A percentile compares a stretch with the other conserved stretches of the same genome.
phyloP scores from a whole-genome alignment of 768 basidiomycete species.

The Strobilomyces confusus region DNA sequence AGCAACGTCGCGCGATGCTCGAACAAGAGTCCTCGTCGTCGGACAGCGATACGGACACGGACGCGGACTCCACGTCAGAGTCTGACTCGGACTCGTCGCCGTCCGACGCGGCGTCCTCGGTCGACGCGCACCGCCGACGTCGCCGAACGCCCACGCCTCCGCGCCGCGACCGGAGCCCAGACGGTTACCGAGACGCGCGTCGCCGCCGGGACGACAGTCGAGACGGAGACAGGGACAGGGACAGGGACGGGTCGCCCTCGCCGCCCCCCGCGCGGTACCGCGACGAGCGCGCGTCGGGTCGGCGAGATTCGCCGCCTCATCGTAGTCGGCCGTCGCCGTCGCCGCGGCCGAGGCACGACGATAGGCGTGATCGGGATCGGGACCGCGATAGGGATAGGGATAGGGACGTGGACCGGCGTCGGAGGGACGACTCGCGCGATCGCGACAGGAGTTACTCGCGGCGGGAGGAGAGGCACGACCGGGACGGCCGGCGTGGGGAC shows the following conservation, averaged over 20 bases:
- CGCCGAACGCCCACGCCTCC: conserved; percentile 35
- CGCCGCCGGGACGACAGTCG: conserved; percentile 18
- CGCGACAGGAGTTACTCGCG: conserved; percentile 15
- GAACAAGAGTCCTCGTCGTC: conserved; percentile 55
- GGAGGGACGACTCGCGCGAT: conserved; percentile 25
- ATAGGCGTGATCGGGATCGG: conserved; percentile 18
- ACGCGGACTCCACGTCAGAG: conserved; percentile 38
- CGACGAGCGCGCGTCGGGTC: conserved; percentile 19
- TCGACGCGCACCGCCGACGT: conserved; percentile 24
- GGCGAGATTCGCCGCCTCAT: conserved; percentile 25
- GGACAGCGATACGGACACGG: conserved; percentile 29
- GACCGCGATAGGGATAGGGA: conserved; percentile 24
- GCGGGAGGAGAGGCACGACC: conserved; percentile 22
- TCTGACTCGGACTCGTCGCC: conserved; percentile 38
- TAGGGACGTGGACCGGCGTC: conserved; percentile 24
- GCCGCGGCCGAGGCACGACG: conserved; percentile 19
- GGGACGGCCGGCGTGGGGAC: conserved; percentile 22
- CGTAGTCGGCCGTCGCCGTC: conserved; percentile 22
- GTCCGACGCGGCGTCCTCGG: conserved; percentile 37
- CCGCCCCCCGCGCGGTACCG: conserved; percentile 24
- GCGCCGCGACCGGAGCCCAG: conserved; percentile 22
- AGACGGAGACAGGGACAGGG: conserved; percentile 11
- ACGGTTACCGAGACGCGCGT: conserved; percentile 13
- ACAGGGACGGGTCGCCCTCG: conserved; percentile 25
- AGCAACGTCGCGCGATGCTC: conserved; percentile 85